Base-by-base conservation (phyloP, 106 monocot genomes). In the Acanthochlamys bracteata region DNA sequence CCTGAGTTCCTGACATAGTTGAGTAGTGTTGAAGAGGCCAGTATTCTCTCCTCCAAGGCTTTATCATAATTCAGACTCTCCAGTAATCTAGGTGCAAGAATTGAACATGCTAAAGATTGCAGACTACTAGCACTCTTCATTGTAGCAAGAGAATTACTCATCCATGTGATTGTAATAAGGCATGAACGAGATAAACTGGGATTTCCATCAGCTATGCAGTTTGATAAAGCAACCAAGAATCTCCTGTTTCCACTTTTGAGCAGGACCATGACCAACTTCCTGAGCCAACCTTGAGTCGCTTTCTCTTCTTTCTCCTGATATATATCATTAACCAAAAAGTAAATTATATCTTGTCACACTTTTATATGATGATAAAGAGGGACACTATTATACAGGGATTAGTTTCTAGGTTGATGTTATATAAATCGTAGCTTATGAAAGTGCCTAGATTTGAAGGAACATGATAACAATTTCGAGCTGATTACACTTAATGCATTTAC, bases 101-200 rank as follows among this genome's bases (percentile, higher is more conserved):
- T 66, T 20, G 79, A 79, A 64, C 82, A 84, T 9, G 71, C 77
- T 40, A 81, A 53, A 56, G 76, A 67, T 69, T 68, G 69, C 20
- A 80, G 69, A 53, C 16, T 61, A 24, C 60, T 66, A 47, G 45
- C 66, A 59, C 46, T 64, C 20, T 69, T 74, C 24, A 66, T 53
- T 21, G 64, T 61, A 46, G 74, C 60, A 16, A 82, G 78, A 19
- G 82, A 75, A 57, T 57, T 70, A 67, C 81, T 92, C 66, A 92
- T 74, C 92, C 88, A 88, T 52, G 82, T 73, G 20, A 92, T 65
- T 54, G 84, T 92, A 26, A 84, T 74, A 20, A 88, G 81, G 59
- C 84, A 88, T 25, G 92, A 73, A 53, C 88, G 70, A 26, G 72
- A 74, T 73, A 92, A 73, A 41, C 45, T 69, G 10, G 84, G 88